These are phyloP conservation scores for Magnusiomyces ingens DNA, from an alignment of 1,139 yeast genomes.

Conservation along the genomic window DNA sequence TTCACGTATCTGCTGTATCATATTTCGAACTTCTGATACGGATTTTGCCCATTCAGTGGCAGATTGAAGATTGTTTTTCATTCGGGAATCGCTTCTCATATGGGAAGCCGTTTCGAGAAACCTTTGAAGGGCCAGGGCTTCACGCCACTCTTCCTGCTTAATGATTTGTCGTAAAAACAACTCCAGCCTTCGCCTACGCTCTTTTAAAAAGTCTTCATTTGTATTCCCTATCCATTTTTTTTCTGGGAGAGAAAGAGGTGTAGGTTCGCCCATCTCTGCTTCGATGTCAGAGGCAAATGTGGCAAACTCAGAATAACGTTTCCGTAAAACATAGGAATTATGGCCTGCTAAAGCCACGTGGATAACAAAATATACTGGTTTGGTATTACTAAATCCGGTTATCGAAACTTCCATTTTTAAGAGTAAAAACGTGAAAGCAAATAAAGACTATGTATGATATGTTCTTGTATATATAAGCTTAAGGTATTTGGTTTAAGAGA, in stretches of 20 bases:
- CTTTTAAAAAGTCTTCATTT: slow-evolving; percentile 28
- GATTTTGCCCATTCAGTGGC: slow-evolving; percentile 29
- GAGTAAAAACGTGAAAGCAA: background rate
- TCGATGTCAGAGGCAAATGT: slow-evolving; percentile 42
- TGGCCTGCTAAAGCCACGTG: slow-evolving; percentile 29
- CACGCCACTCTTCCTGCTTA: slow-evolving; percentile 32
- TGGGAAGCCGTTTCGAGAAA: slow-evolving; percentile 28
- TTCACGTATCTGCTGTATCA: slow-evolving; percentile 23
- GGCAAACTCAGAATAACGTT: slow-evolving; percentile 49
- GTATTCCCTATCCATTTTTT: slow-evolving; percentile 31
- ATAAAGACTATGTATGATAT: background rate
- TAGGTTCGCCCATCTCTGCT: slow-evolving; percentile 37
- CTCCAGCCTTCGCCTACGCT: slow-evolving; percentile 31
- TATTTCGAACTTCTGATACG: slow-evolving; percentile 22
- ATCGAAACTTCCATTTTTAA: slow-evolving; percentile 25
- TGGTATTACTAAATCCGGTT: slow-evolving; percentile 31
- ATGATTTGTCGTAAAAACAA: slow-evolving; percentile 29
- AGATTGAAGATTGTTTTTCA: slow-evolving; percentile 8
- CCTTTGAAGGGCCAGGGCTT: slow-evolving; percentile 28
- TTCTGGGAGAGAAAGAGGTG: slow-evolving; percentile 47
- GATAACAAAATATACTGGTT: slow-evolving; percentile 35
- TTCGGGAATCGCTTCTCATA: slow-evolving; percentile 10
- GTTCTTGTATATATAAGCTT: background rate
- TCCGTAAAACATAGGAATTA: slow-evolving; percentile 31
- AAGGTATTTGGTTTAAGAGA: background rate